Base-by-base conservation (phyloP, 2,329 filamentous ascomycete genomes). In the Pseudohalonectria lignicola region DNA sequence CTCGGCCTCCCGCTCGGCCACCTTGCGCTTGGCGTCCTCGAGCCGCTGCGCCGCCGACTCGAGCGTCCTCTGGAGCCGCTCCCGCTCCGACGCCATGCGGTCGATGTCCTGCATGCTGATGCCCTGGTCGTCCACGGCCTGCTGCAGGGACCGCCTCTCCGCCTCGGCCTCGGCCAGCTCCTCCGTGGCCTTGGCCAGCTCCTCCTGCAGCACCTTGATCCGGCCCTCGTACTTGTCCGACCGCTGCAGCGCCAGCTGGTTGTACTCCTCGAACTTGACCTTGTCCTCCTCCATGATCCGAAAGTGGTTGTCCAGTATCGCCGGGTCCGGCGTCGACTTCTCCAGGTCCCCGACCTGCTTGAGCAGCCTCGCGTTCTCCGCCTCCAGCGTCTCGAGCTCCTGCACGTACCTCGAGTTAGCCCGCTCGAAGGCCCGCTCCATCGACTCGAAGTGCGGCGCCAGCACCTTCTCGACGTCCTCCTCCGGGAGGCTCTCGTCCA, bases 61-160 rank as follows among this genome's bases (percentile, higher is more conserved):
- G 32, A 94, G 81, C 31, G 81, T 84, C 50, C 82, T 88, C 47
- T 94, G 86, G n/a, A 98, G 72, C 34, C 92, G 79, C 53, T 98
- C 92, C 38, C 88, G 80, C 58, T 98, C 92, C 26, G 85, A 81
- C 49, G 87, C 94, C 90, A 98, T 95, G 59, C 92, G 86, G 70
- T 98, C 92, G 54, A 98, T 96, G 71, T 98, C 92, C 62, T 92
- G 84, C 62, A 95, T 93, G 52, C 87, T 93, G 56, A 98, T 88
- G 3, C 92, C 92, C 54, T 94, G 86, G 49, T 82, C 80, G 58
- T 96, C 92, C 20, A 98, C 87, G 21, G 83, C 79, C 42, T 82
- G 79, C 56, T 96, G 90, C 9, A 98, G 70, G 21, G 73, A 71
- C 31, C 76, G 66, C 44, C 86, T 78, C 57, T 98, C 92, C 13